Conservation (phyloP, 495 filamentous ascomycete species). For the Bathelium albidoporum region DNA sequence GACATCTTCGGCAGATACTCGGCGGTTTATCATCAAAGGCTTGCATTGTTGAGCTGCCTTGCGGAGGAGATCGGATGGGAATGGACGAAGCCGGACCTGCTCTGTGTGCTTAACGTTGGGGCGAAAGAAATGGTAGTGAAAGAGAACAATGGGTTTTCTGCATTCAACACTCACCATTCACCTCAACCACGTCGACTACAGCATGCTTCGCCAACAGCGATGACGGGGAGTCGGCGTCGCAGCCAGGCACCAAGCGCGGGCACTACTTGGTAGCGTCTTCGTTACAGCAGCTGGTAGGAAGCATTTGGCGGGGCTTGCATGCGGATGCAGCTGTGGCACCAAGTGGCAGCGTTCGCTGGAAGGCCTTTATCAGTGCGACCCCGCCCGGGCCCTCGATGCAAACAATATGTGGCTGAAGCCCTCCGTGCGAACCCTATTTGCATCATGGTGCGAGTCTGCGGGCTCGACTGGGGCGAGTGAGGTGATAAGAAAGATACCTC, state of each 20-base stretch:
- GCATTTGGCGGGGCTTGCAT: slow-evolving; percentile 2
- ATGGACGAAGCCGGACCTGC: neutral
- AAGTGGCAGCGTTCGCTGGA: neutral
- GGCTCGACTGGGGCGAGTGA: neutral
- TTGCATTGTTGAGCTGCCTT: neutral
- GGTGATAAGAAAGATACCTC: no score
- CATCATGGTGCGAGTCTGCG: neutral
- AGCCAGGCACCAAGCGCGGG: neutral
- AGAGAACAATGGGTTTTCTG: neutral
- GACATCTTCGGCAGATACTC: neutral
- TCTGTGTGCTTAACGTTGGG: neutral
- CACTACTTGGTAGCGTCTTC: neutral
- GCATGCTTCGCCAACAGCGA: no score
- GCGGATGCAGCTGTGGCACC: neutral
- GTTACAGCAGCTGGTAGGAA: neutral
- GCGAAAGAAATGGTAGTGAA: neutral
- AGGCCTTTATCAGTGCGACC: neutral
- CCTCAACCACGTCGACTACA: neutral
- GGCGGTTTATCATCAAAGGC: neutral
- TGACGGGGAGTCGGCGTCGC: no score
- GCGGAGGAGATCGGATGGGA: neutral
- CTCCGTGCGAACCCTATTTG: neutral
- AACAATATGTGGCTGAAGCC: neutral
- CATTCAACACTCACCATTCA: neutral
- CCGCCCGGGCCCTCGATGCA: neutral